Conservation (phyloP, 768 basidiomycete genomes). For the Calocera viscosa region DNA sequence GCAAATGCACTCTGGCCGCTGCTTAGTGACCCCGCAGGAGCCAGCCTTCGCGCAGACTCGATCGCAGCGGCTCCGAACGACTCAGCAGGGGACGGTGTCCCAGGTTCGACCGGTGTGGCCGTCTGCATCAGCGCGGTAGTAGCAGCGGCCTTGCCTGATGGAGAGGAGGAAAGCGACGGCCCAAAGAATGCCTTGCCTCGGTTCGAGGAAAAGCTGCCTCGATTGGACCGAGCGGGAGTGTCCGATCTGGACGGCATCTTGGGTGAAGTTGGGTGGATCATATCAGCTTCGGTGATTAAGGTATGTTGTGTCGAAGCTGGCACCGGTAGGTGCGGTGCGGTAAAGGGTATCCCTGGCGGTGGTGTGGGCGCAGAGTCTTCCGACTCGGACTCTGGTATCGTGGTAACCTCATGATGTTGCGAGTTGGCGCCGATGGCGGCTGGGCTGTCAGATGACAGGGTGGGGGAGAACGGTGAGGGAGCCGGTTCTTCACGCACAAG, state of each 20-base stretch:
- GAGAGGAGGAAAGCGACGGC: background rate
- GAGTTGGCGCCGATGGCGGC: background rate
- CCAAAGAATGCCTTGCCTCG: background rate
- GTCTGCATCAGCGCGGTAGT: background rate
- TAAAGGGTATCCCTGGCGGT: background rate
- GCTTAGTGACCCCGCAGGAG: background rate
- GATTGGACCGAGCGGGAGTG: background rate
- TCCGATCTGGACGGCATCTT: background rate
- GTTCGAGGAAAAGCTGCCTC: background rate
- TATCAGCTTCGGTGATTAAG: background rate
- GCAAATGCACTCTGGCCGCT: background rate
- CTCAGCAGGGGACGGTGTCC: background rate
- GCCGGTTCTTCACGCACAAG: background rate
- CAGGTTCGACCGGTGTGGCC: background rate
- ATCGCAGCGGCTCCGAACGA: background rate
- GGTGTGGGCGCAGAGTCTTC: background rate
- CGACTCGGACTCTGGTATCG: background rate
- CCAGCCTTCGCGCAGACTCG: background rate
- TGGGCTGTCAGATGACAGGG: background rate
- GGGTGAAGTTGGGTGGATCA: background rate
- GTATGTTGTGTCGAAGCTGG: background rate
- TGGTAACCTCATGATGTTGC: background rate
- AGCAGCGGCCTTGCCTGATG: background rate
- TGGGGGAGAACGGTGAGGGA: background rate
- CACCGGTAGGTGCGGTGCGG: background rate